phyloP scores from a whole-genome alignment of 441 rosid genomes.

The Aquilaria agallochum region DNA sequence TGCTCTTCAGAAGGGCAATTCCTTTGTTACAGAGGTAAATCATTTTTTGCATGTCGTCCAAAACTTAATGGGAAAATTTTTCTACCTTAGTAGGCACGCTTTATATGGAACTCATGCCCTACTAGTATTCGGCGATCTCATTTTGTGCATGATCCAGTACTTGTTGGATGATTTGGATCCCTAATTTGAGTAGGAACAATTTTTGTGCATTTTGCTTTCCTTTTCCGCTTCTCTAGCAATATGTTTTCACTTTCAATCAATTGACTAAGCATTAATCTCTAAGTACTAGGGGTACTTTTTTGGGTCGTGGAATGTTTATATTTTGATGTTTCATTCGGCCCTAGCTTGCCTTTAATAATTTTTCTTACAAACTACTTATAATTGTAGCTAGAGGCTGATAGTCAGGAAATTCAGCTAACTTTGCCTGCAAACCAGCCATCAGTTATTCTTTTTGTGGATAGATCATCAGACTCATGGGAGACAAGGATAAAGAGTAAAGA shows the following conservation, averaged over 20 bases:
- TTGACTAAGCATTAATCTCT: too few species aligned
- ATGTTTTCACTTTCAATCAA: too few species aligned
- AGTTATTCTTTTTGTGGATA: slow-evolving; percentile 79
- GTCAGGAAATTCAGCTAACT: slow-evolving; percentile 42
- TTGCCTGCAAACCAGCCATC: slow-evolving; percentile 77
- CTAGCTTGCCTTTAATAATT: slow-evolving; percentile 1
- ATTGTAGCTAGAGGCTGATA: slow-evolving; percentile 61
- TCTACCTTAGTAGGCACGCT: neutral
- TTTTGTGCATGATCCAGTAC: neutral
- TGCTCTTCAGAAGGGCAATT: slow-evolving; percentile 40
- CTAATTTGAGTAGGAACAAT: neutral
- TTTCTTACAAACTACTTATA: slow-evolving; percentile 12
- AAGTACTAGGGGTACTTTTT: too few species aligned
- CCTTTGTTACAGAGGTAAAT: slow-evolving; percentile 61
- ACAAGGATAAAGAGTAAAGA: slow-evolving; percentile 56
- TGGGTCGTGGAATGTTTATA: too few species aligned
- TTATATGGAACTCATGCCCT: neutral
- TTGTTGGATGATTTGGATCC: slow-evolving; percentile 7
- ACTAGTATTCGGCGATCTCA: slow-evolving; percentile 7
- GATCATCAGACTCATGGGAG: slow-evolving; percentile 56
- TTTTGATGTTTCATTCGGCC: neutral
- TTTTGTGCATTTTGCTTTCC: too few species aligned
- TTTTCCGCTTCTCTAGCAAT: too few species aligned
- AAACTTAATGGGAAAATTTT: neutral
- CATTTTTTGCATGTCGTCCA: neutral